Conservation (phyloP, 2,329 filamentous ascomycete species). For the Gyromitra esculenta region DNA sequence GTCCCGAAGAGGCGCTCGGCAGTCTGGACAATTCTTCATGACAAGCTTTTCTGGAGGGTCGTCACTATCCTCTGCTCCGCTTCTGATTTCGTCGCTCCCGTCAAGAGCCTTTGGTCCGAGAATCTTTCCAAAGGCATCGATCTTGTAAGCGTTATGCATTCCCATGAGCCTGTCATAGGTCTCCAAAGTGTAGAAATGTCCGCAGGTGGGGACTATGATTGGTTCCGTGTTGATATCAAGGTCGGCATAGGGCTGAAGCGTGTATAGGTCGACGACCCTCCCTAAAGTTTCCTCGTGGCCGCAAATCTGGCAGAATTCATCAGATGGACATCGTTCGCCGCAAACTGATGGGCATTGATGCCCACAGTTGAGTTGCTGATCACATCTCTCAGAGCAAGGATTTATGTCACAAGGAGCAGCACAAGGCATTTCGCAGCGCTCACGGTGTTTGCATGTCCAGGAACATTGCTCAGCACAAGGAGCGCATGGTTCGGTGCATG, state of each 20-base stretch:
- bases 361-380: slow-evolving; percentile 66
- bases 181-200: slow-evolving; percentile 70
- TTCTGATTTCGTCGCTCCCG: slow-evolving; percentile 9
- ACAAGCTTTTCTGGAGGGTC: slow-evolving; percentile 61
- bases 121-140: slow-evolving; percentile 60
- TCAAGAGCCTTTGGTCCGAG: slow-evolving; percentile 43
- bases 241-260: slow-evolving; percentile 67
- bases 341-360: slow-evolving; percentile 74
- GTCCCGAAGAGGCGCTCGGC: slow-evolving; percentile 68
- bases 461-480: slow-evolving; percentile 70
- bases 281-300: slow-evolving; percentile 62
- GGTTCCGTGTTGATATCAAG: slow-evolving; percentile 70
- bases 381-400: slow-evolving; percentile 72
- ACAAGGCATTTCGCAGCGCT: slow-evolving; percentile 64
- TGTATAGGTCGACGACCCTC: slow-evolving; percentile 68
- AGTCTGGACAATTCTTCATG: slow-evolving; percentile 68
- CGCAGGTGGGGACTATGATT: slow-evolving; percentile 71
- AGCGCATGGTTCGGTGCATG: slow-evolving; percentile 69
- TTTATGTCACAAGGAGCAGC: slow-evolving; percentile 74
- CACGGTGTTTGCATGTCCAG: slow-evolving; percentile 67
- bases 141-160: slow-evolving; percentile 65
- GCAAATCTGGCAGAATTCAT: slow-evolving; percentile 69
- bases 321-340: slow-evolving; percentile 69
- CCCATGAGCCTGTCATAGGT: slow-evolving; percentile 71
- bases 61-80: slow-evolving; percentile 57